Evolutionary conservation across 2,329 filamentous ascomycete genomes (phyloP), one percentile per base, ranked within the genome.

Genomic region (Fusarium sambucinum): DNA sequence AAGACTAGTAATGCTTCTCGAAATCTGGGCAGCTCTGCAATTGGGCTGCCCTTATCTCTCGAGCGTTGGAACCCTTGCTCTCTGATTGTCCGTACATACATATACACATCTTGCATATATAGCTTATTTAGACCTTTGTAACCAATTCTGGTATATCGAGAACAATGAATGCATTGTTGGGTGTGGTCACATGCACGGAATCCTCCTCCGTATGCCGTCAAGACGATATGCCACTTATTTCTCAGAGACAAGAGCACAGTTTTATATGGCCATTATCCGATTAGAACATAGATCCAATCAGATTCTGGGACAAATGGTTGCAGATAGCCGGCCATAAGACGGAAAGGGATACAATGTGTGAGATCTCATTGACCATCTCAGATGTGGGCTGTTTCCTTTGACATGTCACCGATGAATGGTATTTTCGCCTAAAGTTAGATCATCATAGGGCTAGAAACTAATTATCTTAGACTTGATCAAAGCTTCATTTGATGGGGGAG

Each of bases 11-110:
- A 41, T 68, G 19, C 47, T 42, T 37, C 47, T 51, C 47, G 25
- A 27, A 67, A 59, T 67, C 66, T 9, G 66, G 66, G 66, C 66
- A 69, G 62, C 66, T 55, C 46, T 63, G 27, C 42, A 69, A 69
- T 69, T 69, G 66, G 66, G 27, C 27, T 60, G 45, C 29, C 33
- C 61, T 66, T 69, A 69, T 69, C 66, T 69, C 37, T 53, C 32
- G 40, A 56, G 59, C 41, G 23, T 23, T 29, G 41, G 17, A 27
- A 44, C 25, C 25, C 16, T 19, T 44, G 27, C 17, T 41, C 21
- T 25, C n/a, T 50, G 29, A 47, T 45, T 27, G 30, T n/a, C 38
- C 25, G 19, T 42, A 30, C 33, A 53, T 66, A 52, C 51, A 45
- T 19, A 27, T 16, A 51, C 12, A 27, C 47, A 63, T 48, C 55